Evolutionary conservation across 441 rosid species (phyloP), one percentile per base, ranked within the genome.

Genomic region (Eruca vesicaria): DNA sequence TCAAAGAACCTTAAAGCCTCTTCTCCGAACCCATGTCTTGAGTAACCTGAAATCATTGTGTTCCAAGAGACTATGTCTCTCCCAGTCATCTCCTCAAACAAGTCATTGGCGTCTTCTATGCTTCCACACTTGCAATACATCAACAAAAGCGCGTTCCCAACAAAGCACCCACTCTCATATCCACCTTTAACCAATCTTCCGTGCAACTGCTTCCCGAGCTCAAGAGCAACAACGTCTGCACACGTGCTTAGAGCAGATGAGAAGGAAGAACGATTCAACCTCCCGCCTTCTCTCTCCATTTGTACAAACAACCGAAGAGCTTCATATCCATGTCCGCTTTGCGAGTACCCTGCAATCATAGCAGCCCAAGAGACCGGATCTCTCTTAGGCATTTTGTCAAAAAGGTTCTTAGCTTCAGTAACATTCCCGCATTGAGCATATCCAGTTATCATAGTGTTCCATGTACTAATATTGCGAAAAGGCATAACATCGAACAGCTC

Each of bases 361-460:
- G 94, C 97, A 28, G 93, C 91, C 96, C 96, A 88, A 63, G 93
- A 90, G 61, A 90, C 84, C 2, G 87, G 71, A 82, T 90, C 96
- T 74, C 73, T 89, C 79, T 32, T 75, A 50, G 90, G 88, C 88
- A 90, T 90, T 73, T 65, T 76, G 72, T 89, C 86, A 78, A 90
- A 90, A 52, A 87, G 71, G 9, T 45, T 72, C 83, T 82, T 86
- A 18, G 94, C 92, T 57, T 63, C 75, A 68, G 75, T 50, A 60
- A 86, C 33, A 63, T 89, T 73, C 4, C 91, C 88, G 53, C 68
- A 77, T 79, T 87, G 96, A 68, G 88, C 82, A 81, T 85, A 87
- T 28, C 96, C 91, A 4, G 94, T 86, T 50, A 90, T 83, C 88
- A 89, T 86, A n/a, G 94, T 90, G 80, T 89, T 89, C 96, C 94